Percentiles rank a stretch among this genome's conserved stretches.
These are phyloP conservation scores for Talaromyces sp. DNA, from an alignment of 2,329 filamentous ascomycete genomes.

Conservation along the genomic window DNA sequence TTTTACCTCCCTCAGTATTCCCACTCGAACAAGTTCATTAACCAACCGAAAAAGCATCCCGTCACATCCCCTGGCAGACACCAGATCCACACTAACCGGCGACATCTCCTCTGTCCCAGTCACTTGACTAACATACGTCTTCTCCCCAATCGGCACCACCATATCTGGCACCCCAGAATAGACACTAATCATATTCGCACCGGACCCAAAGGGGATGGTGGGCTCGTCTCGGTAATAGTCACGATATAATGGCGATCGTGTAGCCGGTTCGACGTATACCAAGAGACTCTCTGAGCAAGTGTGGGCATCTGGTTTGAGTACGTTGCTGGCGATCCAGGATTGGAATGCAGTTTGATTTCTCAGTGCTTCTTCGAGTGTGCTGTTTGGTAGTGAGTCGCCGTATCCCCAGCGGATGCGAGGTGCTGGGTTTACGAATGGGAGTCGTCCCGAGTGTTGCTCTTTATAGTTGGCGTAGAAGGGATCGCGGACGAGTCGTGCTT, in stretches of 20 bases:
- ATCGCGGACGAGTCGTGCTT: constrained; percentile 35
- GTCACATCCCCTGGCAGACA: constrained; percentile 35
- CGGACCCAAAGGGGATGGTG: not conserved
- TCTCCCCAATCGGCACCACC: constrained; percentile 30
- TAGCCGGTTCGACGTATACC: constrained; percentile 28
- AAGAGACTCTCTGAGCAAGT: constrained; percentile 36
- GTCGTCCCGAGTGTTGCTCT: constrained; percentile 25
- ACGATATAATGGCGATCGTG: constrained; percentile 25
- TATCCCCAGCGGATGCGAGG: constrained; percentile 28
- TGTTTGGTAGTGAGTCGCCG: constrained; percentile 19
- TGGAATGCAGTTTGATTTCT: constrained; percentile 36
- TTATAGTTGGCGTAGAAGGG: constrained; percentile 32
- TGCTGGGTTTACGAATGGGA: constrained; percentile 33
- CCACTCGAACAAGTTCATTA: constrained; percentile 27
- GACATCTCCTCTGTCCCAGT: constrained; percentile 32
- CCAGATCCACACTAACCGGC: constrained; percentile 35
- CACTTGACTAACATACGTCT: constrained; percentile 29
- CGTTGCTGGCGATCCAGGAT: constrained; percentile 34
- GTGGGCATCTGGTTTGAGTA: constrained; percentile 21
- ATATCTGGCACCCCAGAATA: constrained; percentile 31
- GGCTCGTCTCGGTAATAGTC: constrained; percentile 23
- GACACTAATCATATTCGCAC: constrained; percentile 9
- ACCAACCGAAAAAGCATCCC: constrained; percentile 33
- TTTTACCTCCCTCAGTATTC: constrained; percentile 28
- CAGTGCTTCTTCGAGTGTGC: constrained; percentile 26